A percentile compares a stretch with the other conserved stretches of the same genome.
These are phyloP conservation scores for Helotiales sp. DNA, from an alignment of 2,329 filamentous ascomycete species.

Conservation along the genomic window DNA sequence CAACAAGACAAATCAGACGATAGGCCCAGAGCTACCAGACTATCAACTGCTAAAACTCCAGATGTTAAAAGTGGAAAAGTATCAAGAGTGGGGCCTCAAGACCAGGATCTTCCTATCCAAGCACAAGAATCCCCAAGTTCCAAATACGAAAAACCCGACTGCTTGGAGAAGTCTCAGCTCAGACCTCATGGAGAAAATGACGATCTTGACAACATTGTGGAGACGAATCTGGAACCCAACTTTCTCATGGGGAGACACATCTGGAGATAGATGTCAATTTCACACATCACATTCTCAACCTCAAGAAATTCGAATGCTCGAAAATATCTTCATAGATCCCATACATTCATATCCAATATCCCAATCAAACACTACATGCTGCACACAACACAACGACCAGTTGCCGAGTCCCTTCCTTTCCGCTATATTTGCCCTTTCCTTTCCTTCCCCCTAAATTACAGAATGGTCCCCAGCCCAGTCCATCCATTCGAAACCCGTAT, in stretches of 20 bases:
- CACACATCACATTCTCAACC: background rate
- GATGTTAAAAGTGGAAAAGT: no score
- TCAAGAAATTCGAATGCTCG: background rate
- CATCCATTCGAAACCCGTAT: conserved; percentile 1
- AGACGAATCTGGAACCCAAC: no score
- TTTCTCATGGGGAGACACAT: no score
- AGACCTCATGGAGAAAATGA: no score
- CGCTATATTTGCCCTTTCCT: no score
- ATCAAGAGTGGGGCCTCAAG: no score
- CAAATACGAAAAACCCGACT: no score
- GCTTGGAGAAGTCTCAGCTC: no score
- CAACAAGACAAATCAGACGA: background rate
- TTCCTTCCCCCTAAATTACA: conserved; percentile 29
- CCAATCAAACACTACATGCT: conserved; percentile 2
- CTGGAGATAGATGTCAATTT: background rate
- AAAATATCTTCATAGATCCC: conserved; percentile 6
- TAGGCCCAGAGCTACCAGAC: background rate
- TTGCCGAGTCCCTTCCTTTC: conserved; percentile 7
- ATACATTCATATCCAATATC: conserved; percentile 14
- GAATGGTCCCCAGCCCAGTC: conserved; percentile 17
- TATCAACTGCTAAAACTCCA: no score
- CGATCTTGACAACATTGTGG: no score
- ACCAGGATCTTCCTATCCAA: no score
- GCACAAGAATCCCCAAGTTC: no score
- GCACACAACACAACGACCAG: background rate